Conservation (phyloP, 1,284 basidiomycete species). For the Papiliotrema laurentii region DNA sequence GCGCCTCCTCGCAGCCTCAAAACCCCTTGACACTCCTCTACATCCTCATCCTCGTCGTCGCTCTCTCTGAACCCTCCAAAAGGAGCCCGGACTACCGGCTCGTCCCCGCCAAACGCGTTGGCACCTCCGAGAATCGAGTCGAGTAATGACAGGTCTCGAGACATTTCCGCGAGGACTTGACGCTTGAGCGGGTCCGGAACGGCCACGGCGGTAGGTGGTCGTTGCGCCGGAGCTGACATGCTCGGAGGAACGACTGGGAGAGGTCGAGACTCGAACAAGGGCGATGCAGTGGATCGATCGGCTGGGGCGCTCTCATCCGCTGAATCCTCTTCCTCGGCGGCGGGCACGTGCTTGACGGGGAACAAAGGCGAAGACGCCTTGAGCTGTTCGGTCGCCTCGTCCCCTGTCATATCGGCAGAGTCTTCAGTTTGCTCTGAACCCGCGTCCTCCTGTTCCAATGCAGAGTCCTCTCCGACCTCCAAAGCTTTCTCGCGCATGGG, state of each 20-base stretch:
- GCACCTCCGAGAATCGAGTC: constrained; percentile 23
- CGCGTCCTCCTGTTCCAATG: too few species aligned
- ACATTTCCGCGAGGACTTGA: constrained; percentile 23
- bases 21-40: constrained; percentile 3
- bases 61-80: constrained; percentile 7
- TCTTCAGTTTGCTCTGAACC: too few species aligned
- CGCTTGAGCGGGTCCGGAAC: constrained; percentile 20
- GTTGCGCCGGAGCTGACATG: not conserved
- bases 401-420: not conserved
- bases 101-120: not conserved
- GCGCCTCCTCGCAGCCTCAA: constrained; percentile 10
- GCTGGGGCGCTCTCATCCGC: not conserved
- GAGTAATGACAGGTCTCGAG: constrained; percentile 24
- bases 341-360: not conserved
- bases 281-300: not conserved
- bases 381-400: not conserved
- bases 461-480: too few species aligned
- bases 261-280: not conserved
- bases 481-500: too few species aligned
- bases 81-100: not conserved
- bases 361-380: not conserved
- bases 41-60: constrained; percentile 8
- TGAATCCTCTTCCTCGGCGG: not conserved
- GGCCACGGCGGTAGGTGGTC: not conserved
- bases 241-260: not conserved